phyloP scores from a whole-genome alignment of 768 basidiomycete genomes.

The Tremella yokohamensis region DNA sequence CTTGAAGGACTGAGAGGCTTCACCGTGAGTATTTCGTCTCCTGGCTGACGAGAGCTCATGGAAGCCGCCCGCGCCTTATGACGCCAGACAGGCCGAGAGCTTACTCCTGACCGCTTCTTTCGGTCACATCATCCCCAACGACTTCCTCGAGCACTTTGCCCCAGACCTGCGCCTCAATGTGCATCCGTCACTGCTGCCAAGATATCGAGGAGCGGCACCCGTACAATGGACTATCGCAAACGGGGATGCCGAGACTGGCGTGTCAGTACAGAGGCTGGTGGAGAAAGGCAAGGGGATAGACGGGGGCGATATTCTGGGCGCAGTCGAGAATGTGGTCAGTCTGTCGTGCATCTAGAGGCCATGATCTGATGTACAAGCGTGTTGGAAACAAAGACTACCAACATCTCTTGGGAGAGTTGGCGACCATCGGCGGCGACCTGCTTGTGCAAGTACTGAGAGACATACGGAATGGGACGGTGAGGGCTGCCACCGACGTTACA shows the following conservation, averaged over 20 bases:
- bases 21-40: slow-evolving; percentile 56
- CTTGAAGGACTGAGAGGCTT: slow-evolving; percentile 63
- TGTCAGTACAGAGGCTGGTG: slow-evolving; percentile 60
- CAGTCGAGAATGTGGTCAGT: slow-evolving; percentile 58
- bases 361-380: slow-evolving; percentile 44
- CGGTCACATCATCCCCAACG: slow-evolving; percentile 71
- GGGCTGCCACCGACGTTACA: slow-evolving; percentile 15
- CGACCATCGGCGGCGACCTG: slow-evolving; percentile 63
- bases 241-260: slow-evolving; percentile 67
- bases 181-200: slow-evolving; percentile 81
- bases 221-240: slow-evolving; percentile 77
- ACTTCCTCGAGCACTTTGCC: slow-evolving; percentile 63
- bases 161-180: slow-evolving; percentile 68
- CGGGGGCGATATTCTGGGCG: slow-evolving; percentile 67
- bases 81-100: slow-evolving; percentile 39
- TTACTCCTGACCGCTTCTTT: slow-evolving; percentile 85
- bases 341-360: neutral
- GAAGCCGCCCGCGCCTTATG: slow-evolving; percentile 53
- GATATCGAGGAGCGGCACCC: slow-evolving; percentile 84
- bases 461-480: slow-evolving; percentile 61
- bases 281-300: slow-evolving; percentile 78
- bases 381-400: slow-evolving; percentile 58
- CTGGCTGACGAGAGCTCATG: slow-evolving; percentile 13
- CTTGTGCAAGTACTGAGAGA: slow-evolving; percentile 68
- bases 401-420: slow-evolving; percentile 61